Evolutionary conservation across 495 filamentous ascomycete genomes (phyloP), one percentile per base, ranked within the genome.

Genomic region (Lophiostoma macrostomum): DNA sequence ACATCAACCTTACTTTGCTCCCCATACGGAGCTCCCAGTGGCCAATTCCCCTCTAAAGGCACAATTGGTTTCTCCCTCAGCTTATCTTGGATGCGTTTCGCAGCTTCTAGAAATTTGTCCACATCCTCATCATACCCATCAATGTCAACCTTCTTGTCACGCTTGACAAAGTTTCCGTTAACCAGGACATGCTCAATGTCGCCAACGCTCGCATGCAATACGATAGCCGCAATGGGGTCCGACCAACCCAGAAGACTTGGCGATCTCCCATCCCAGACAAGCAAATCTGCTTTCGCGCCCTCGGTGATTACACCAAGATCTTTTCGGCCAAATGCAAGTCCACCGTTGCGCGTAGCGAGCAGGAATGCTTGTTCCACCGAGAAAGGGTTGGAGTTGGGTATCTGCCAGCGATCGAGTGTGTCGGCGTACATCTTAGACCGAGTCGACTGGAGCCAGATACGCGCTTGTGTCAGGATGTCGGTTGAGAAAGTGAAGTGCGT

Each of bases 181-280:
- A 78, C 72, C 24, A 78, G 50, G 10, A 79, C 76, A 29, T 69
- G 61, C 30, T 72, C 61, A 22, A 80, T 61, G 50, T 80, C 75
- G 1, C 71, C 74, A 8, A 74, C 68, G 28, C 67, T 73, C 0
- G 72, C 68, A 45, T 79, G 76, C 43, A 80, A 56, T 2, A 80
- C 67, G 8, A 80, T 66, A 0, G 77, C 77, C 10, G 76, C 74
- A 24, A 80, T 72, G 3, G 76, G 74, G 48, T 80, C 76, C 18
- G 39, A 56, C 70, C 73, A 75, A 1, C 74, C 75, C 3, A 79
- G 58, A 71, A 80, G 63, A 4, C 56, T 55, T 4, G 76, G 76
- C 1, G 70, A 53, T 0, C 58, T 64, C 12, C 73, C 75, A 45
- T 76, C 64, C 64, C 75, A 79, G n/a, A 79, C 66, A 32, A 32